These are phyloP conservation scores for Talaromyces sp. DNA, from an alignment of 2,329 filamentous ascomycete species.

Conservation along the genomic window DNA sequence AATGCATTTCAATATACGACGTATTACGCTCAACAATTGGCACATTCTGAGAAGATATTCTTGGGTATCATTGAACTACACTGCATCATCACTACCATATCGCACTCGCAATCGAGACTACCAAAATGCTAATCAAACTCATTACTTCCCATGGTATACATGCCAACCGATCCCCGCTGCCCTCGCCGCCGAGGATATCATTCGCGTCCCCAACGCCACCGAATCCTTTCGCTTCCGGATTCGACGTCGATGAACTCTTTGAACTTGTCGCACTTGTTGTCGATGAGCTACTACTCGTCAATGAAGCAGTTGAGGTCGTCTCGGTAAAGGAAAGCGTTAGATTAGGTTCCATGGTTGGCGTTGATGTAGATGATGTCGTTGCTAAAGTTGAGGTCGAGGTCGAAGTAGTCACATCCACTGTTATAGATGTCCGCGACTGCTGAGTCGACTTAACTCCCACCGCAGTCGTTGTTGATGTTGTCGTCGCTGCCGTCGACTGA, in stretches of 20 bases:
- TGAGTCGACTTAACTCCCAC: background rate
- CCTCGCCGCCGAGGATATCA: conserved; percentile 15
- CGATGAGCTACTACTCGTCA: background rate
- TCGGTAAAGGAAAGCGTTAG: background rate
- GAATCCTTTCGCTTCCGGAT: conserved; percentile 13
- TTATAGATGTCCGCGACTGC: background rate
- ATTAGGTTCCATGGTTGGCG: conserved; percentile 4
- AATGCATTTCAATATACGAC: no score
- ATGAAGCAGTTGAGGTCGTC: background rate
- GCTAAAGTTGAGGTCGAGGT: background rate
- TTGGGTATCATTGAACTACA: conserved; percentile 6
- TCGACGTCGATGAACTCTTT: background rate
- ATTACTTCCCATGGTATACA: background rate
- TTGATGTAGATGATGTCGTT: background rate
- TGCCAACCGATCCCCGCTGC: background rate
- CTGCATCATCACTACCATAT: conserved; percentile 4
- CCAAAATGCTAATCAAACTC: background rate
- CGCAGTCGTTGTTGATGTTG: conserved; percentile 1
- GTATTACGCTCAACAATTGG: no score
- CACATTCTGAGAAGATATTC: no score
- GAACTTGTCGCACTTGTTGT: background rate
- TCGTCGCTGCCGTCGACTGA: background rate
- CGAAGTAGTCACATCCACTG: background rate
- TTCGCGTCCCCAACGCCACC: conserved; percentile 14
- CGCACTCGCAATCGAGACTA: background rate